Base-by-base conservation (phyloP, 257 asterid genomes). In the Vinca minor region DNA sequence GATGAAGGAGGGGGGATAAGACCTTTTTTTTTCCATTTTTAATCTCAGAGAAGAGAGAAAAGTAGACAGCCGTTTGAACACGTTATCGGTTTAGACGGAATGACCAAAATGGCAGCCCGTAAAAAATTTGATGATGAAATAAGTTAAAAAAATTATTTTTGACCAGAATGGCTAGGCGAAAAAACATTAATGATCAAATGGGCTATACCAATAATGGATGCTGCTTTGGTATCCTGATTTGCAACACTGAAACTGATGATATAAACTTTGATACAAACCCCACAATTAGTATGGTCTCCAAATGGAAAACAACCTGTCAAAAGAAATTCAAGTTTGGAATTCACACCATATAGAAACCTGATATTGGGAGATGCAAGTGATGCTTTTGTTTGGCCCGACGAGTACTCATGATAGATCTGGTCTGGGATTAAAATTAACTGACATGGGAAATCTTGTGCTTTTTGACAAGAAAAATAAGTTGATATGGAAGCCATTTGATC, bases 401-500 rank as follows among this genome's bases (percentile, higher is more conserved):
- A 55, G 46, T 31, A 70, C 60, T 1, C 31, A 21, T 34, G 73
- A 69, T 0, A 75, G 57, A 46, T 48, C 47, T 21, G 67, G 66
- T 46, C 42, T 58, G 15, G 75, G 73, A 8, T 53, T 65, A 28
- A 61, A 28, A 41, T 44, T 70, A 63, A 70, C 67, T 3, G 41
- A 46, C 44, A 36, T 41, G 42, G 79, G 76, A 45, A 74, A 74
- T 29, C 70, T 70, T 12, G 54, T 62, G 39, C 63, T 62, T 53
- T 70, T 59, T 54, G 76, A 66, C 44, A 21, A 12, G 11, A 36
- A 46, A 2, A 54, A 39, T 31, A 32, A 17, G 29, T 32, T 38
- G 15, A 55, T 71, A 56, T 74, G 79, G 75, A 72, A 70, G 54
- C 69, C 78, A 20, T 73, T 68, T 42, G 63, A 59, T 68, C 70